Evolutionary conservation across 1,284 basidiomycete genomes (phyloP), one percentile per base, ranked within the genome.

Genomic region (Sanguinoderma infundibulare): DNA sequence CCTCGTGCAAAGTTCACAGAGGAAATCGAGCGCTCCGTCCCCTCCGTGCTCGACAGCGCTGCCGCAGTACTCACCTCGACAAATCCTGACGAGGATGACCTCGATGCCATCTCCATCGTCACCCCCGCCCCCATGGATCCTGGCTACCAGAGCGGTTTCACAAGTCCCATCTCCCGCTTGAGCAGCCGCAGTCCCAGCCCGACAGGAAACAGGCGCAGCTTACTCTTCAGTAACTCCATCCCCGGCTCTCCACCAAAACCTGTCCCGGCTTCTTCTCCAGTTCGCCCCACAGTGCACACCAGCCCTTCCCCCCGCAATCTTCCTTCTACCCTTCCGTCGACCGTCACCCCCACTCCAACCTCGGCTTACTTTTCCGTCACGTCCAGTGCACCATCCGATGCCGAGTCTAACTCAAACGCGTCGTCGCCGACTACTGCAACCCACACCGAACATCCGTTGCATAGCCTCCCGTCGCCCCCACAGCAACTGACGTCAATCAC

Each of bases 1-100:
- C 83, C 91, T 0, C 82, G 91, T 40, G 84, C 86, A 32, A 88
- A 88, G 71, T 79, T 80, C 47, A 88, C 89, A 0, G 90, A 91
- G 65, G 82, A 86, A 24, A 80, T 92, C 53, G 90, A 92, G 54
- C 84, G 87, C 58, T 80, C 83, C 22, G 90, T 93, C 0, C 91
- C 90, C 4, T 87, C 87, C 9, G 91, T 92, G 2, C 81, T 93
- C 28, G 89, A 92, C 65, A 85, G 82, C 57, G 91, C 91, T 0
- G 90, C 90, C 0, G 81, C 84, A 15, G 80, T 91, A 40, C 83
- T 92, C 32, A 74, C 86, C 0, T 78, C 79, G 5, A 73, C 83
- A 40, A 71, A 72, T 42, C 62, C 72, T 55, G 77, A 81, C 35
- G 70, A 69, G 72, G 79, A 74, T 65, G 78, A 67, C 69, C 76